Base-by-base conservation (phyloP, 2,329 filamentous ascomycete genomes). In the Rosellinia necatrix region DNA sequence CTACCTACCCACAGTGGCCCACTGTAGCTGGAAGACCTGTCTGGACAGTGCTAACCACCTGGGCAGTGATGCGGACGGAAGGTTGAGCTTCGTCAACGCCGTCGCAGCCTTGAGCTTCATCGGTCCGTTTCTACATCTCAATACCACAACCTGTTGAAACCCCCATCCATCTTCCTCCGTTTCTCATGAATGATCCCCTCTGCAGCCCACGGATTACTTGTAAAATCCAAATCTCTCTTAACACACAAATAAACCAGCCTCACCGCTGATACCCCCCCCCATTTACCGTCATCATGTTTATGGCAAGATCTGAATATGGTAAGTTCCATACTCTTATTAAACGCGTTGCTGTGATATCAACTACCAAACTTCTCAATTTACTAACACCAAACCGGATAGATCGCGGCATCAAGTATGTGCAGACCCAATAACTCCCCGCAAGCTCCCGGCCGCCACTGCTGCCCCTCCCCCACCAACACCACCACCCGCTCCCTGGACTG, bases 271-370 rank as follows among this genome's bases (percentile, higher is more conserved):
- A 29, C 37, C 43, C 56, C 54, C 50, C 56, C 51, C 51, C 68
- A 66, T 76, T 76, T 64, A 72, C 75, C 77, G 79, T 73, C 84
- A 91, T 80, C 70, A 96, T 96, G 94, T 99, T 99, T 86, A 97
- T 99, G 85, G 92, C 94, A 84, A 91, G 94, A 81, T 97, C 93
- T 75, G 94, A 99, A 93, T 99, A 99, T 82, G 94, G 93, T 94
- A 84, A 81, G 88, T 64, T 54, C 62, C 62, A 60, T 51, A 63
- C 60, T 60, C 64, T 58, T 48, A 52, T 63, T 35, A 46, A 53
- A 52, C 59, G 30, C 63, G 58, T 58, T 38, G 3, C 40, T 17
- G 9, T 52, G 37, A 32, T 34, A 6, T 48, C 10, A n/a, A 10
- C 34, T 29, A 12, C 41, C 15, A 17, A 64, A 44, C 32, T 35